A percentile compares a stretch with the other conserved stretches of the same genome.
These are phyloP conservation scores for Beauveria sp. DNA, from an alignment of 2,329 filamentous ascomycete species.

Conservation along the genomic window DNA sequence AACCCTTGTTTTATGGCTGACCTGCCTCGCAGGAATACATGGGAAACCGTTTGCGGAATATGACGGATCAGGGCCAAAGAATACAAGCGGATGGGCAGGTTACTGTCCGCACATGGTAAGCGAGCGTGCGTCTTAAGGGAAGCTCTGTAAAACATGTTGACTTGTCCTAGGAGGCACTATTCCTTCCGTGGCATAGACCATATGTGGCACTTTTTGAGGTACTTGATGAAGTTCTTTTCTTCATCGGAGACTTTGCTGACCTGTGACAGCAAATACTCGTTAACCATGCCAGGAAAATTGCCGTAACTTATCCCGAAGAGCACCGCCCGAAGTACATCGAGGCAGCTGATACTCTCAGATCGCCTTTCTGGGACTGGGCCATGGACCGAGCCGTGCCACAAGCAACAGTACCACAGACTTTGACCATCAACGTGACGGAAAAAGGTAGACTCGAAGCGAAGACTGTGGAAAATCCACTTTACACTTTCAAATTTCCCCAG, in stretches of 20 bases:
- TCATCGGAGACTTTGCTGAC: slow-evolving; percentile 8
- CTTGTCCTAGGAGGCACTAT: slow-evolving; percentile 36
- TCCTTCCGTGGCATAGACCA: slow-evolving; percentile 49
- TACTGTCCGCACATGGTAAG: slow-evolving; percentile 41
- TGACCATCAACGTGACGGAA: slow-evolving; percentile 34
- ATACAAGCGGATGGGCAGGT: slow-evolving; percentile 26
- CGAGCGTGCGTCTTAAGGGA: not conserved
- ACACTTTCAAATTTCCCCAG: slow-evolving; percentile 41
- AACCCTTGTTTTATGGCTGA: not conserved
- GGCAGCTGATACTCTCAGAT: slow-evolving; percentile 39
- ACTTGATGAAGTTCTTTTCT: slow-evolving; percentile 11
- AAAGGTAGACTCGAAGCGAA: slow-evolving; percentile 23
- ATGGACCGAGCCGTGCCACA: slow-evolving; percentile 33
- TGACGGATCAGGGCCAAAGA: slow-evolving; percentile 30
- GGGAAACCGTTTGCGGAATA: slow-evolving; percentile 35
- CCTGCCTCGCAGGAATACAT: slow-evolving; percentile 28
- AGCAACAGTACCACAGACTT: slow-evolving; percentile 26
- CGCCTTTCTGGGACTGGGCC: slow-evolving; percentile 51
- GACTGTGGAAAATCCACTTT: slow-evolving; percentile 44
- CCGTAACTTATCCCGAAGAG: slow-evolving; percentile 32
- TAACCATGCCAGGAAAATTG: slow-evolving; percentile 37
- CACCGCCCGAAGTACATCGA: slow-evolving; percentile 30
- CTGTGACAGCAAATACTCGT: slow-evolving; percentile 43
- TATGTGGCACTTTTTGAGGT: slow-evolving; percentile 49
- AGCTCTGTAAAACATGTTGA: not conserved